These are phyloP conservation scores for Breynia disticha DNA, from an alignment of 441 rosid genomes.

Conservation along the genomic window DNA sequence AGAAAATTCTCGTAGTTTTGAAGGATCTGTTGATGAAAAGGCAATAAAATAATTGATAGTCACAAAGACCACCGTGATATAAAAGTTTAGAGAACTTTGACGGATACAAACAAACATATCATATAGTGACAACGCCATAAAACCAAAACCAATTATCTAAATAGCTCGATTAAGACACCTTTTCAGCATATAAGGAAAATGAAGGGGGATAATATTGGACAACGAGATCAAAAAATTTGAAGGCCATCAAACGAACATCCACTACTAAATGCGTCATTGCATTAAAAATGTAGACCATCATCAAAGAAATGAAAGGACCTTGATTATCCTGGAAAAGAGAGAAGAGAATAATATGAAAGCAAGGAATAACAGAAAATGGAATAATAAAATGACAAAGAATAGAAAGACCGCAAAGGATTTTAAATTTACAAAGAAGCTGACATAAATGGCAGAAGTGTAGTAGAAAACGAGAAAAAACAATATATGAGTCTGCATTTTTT, in stretches of 20 bases:
- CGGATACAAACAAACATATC: not conserved
- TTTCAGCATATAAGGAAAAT: conserved; percentile 60
- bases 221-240: conserved; percentile 61
- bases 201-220: conserved; percentile 55
- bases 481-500: not conserved
- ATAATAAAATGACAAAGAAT: not conserved
- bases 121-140: too few species aligned
- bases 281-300: conserved; percentile 73
- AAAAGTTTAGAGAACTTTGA: conserved; percentile 3
- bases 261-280: conserved; percentile 71
- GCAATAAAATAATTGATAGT: conserved; percentile 9
- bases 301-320: conserved; percentile 51
- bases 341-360: conserved; percentile 21
- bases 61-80: conserved; percentile 4
- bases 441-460: not conserved
- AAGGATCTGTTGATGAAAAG: conserved; percentile 45
- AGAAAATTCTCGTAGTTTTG: conserved; percentile 69
- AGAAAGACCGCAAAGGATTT: too few species aligned
- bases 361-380: conserved; percentile 9
- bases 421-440: not conserved
- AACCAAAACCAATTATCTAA: not conserved
- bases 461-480: not conserved
- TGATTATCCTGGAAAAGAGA: conserved; percentile 55
- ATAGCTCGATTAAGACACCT: conserved; percentile 32
- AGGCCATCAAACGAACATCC: conserved; percentile 89